Base-by-base conservation (phyloP, 2,329 filamentous ascomycete genomes). In the Penicillium griseofulvum region DNA sequence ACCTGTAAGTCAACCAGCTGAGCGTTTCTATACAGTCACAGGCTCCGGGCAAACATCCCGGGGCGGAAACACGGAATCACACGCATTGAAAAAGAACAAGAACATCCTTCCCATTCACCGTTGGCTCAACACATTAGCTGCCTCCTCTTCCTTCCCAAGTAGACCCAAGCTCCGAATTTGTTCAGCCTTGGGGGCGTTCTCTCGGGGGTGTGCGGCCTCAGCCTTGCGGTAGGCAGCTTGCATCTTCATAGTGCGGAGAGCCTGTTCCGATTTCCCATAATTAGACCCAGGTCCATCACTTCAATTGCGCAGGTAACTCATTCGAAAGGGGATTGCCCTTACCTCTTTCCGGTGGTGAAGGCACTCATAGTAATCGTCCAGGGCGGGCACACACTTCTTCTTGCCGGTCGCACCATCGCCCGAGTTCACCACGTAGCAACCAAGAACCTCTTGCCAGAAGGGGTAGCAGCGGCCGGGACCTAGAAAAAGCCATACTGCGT, bases 291-390 rank as follows among this genome's bases (percentile, higher is more conserved):
- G 24, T 45, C 19, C 8, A 46, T 42, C 22, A n/a, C 22, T 24
- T 14, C 28, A 29, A 41, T 22, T 29, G 14, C 29, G 5, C 8
- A 49, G 11, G 14, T 28, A 16, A 19, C 11, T 37, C 29, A 8
- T 22, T 37, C n/a, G 24, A 37, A 9, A 24, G 47, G 24, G 33
- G 31, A 14, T 12, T 28, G 44, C 31, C 50, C 84, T 55, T 70
- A 97, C 94, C 90, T 99, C 94, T 81, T 99, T 99, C 82, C 89
- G 91, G 82, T 99, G 94, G 76, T 99, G 94, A 72, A 99, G 80
- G 77, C 95, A 99, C 80, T 99, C 94, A 75, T 97, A 96, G 81
- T 99, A 99, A 74, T 99, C 94, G 75, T 99, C 94, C 64, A 97
- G 81, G 5, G 86, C 84, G 16, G 89, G 87, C 17, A 83, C 79